These are phyloP conservation scores for Lachnellula hyalina DNA, from an alignment of 2,329 filamentous ascomycete species.

Conservation along the genomic window DNA sequence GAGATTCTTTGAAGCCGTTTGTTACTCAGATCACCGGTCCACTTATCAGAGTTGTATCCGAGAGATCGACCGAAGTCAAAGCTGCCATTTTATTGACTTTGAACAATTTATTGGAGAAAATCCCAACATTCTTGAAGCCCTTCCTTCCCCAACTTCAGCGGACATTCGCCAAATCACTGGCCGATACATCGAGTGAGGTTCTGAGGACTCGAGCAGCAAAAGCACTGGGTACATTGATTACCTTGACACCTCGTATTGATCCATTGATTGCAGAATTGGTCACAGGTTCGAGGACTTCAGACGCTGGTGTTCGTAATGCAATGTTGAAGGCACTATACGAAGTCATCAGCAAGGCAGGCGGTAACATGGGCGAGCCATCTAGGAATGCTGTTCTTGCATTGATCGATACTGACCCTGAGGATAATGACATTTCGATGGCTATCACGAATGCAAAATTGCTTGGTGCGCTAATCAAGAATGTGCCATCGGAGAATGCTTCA, in stretches of 20 bases:
- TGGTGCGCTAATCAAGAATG: conserved; percentile 81
- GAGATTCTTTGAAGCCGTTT: conserved; percentile 83
- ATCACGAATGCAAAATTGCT: conserved; percentile 89
- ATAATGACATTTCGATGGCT: conserved; percentile 69
- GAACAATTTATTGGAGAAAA: conserved; percentile 94
- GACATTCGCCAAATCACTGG: conserved; percentile 93
- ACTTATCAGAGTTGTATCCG: conserved; percentile 94
- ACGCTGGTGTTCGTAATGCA: conserved; percentile 81
- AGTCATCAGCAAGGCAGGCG: conserved; percentile 89
- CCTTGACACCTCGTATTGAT: conserved; percentile 89
- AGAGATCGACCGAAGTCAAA: conserved; percentile 93
- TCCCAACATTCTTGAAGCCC: conserved; percentile 88
- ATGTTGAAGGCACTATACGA: conserved; percentile 98
- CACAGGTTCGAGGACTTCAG: conserved; percentile 87
- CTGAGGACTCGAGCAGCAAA: conserved; percentile 85
- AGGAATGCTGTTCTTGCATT: conserved; percentile 78
- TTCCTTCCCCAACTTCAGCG: conserved; percentile 95
- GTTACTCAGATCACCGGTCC: conserved; percentile 97
- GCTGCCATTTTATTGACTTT: conserved; percentile 89
- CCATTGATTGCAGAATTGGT: conserved; percentile 89
- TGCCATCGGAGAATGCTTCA: conserved; percentile 65
- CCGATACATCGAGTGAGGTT: conserved; percentile 86
- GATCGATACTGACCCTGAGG: conserved; percentile 79
- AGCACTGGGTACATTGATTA: conserved; percentile 91
- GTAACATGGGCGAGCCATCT: conserved; percentile 90